Base-by-base conservation (phyloP, 2,329 filamentous ascomycete species). In the Monilinia aucupariae region DNA sequence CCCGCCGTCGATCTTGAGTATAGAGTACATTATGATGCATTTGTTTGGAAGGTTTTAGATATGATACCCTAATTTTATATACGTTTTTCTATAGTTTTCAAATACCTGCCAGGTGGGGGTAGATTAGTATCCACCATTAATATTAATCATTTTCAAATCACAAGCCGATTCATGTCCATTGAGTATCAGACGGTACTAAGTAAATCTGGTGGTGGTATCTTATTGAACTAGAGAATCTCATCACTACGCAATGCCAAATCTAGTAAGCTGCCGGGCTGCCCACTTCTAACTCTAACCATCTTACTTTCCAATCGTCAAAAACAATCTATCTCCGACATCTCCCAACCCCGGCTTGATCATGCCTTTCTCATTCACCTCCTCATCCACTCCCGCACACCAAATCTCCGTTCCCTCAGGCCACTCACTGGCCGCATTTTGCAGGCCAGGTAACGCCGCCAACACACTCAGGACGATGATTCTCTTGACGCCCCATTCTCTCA, bases 261-360 rank as follows among this genome's bases (percentile, higher is more conserved):
- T 15, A 56, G 17, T 9, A 47, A 48, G 32, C n/a, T 49, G 7
- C 17, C 6, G 12, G n/a, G 17, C 9, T 41, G 15, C 17, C 22
- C 59, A n/a, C 39, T 32, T 10, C 39, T 27, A 43, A 34, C 17
- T 30, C 27, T 30, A 30, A 30, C 27, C 30, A 15, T 25, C n/a
- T 20, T 66, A 96, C 75, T 96, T 96, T 27, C 92, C 92, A 74
- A 93, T 83, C 0, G 92, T 96, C 77, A 96, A 78, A 76, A 93
- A 97, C 76, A 97, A 75, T 56, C 93, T 80, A 77, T 97, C 93
- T 0, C 93, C 93, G 63, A 97, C 87, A 77, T 97, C 93, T 1
- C 92, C 93, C 67, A 97, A 72, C 0, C 93, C 93, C 0, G 92
- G 92, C 78, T 88, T 89, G 67, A 97, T 87, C 92, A 97, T 96